phyloP scores from a whole-genome alignment of 1,284 basidiomycete species.

The Earliella scabrosa region DNA sequence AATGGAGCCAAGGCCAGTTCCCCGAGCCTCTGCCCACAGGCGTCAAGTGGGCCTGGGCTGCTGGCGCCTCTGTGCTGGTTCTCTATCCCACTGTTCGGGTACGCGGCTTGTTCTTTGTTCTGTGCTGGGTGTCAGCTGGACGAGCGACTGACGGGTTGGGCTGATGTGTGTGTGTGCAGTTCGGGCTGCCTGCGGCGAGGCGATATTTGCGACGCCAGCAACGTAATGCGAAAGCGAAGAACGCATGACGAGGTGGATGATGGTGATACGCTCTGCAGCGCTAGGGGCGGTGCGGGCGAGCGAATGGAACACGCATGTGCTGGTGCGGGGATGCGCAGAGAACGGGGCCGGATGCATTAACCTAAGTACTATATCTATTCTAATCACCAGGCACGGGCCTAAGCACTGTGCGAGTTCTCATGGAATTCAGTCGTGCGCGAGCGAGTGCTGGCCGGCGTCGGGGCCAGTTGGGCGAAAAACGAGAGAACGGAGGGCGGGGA shows the following conservation, averaged over 20 bases:
- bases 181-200: conserved; percentile 42
- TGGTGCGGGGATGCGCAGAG: conserved; percentile 6
- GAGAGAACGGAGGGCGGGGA: conserved; percentile 7
- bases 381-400: conserved; percentile 22
- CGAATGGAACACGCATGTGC: conserved; percentile 11
- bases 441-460: no score
- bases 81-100: conserved; percentile 74
- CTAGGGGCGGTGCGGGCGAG: not conserved
- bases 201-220: conserved; percentile 37
- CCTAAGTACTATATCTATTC: conserved; percentile 23
- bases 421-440: no score
- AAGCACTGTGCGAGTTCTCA: conserved; percentile 17
- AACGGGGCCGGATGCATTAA: conserved; percentile 19
- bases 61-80: conserved; percentile 58
- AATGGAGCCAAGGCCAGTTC: conserved; percentile 80
- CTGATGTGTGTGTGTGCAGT: conserved; percentile 34
- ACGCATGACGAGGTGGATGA: conserved; percentile 20
- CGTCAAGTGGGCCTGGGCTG: conserved; percentile 69
- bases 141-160: conserved; percentile 17
- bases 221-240: conserved; percentile 33
- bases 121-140: conserved; percentile 5
- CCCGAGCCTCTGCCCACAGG: conserved; percentile 60
- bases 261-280: not conserved
- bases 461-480: not conserved
- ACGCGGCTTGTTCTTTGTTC: conserved; percentile 20